These are phyloP conservation scores for Teratosphaeriaceae sp. DNA, from an alignment of 2,329 filamentous ascomycete genomes.

Conservation along the genomic window DNA sequence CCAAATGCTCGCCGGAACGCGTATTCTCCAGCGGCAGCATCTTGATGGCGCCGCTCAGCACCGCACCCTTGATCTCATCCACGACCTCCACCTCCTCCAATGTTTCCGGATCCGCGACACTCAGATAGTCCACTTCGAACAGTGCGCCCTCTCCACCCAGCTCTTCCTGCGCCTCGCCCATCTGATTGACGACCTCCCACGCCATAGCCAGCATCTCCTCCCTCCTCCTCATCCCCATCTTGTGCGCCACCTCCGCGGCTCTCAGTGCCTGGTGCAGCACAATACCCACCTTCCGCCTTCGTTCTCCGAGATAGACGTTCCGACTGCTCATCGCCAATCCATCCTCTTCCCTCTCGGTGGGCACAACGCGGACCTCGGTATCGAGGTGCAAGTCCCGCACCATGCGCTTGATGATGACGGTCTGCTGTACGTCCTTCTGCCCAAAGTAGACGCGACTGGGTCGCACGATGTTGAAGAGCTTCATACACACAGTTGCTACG, in stretches of 20 bases:
- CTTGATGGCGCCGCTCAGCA: slow-evolving; percentile 84
- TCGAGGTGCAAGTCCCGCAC: slow-evolving; percentile 81
- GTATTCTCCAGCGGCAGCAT: slow-evolving; percentile 75
- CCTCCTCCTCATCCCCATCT: slow-evolving; percentile 47
- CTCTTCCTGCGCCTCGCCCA: slow-evolving; percentile 55
- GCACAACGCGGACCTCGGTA: slow-evolving; percentile 64
- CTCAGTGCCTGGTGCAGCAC: slow-evolving; percentile 64
- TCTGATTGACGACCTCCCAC: slow-evolving; percentile 49
- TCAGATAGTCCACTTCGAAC: slow-evolving; percentile 89
- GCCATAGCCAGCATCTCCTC: slow-evolving; percentile 68
- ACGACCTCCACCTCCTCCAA: slow-evolving; percentile 71
- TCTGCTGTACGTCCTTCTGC: slow-evolving; percentile 97
- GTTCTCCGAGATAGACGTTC: slow-evolving; percentile 82
- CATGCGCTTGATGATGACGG: slow-evolving; percentile 79
- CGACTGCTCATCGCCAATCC: slow-evolving; percentile 86
- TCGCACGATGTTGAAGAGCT: slow-evolving; percentile 75
- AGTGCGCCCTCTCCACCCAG: slow-evolving; percentile 54
- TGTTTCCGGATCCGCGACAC: slow-evolving; percentile 75
- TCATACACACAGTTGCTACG: slow-evolving; percentile 94
- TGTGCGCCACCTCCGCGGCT: slow-evolving; percentile 63
- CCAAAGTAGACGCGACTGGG: slow-evolving; percentile 85
- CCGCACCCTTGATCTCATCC: slow-evolving; percentile 64
- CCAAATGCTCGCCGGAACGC: slow-evolving; percentile 61
- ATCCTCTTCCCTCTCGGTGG: slow-evolving; percentile 69
- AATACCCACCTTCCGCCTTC: slow-evolving; percentile 64